Base-by-base conservation (phyloP, 352 stramenopile species). In the Pythium scleroteichum region DNA sequence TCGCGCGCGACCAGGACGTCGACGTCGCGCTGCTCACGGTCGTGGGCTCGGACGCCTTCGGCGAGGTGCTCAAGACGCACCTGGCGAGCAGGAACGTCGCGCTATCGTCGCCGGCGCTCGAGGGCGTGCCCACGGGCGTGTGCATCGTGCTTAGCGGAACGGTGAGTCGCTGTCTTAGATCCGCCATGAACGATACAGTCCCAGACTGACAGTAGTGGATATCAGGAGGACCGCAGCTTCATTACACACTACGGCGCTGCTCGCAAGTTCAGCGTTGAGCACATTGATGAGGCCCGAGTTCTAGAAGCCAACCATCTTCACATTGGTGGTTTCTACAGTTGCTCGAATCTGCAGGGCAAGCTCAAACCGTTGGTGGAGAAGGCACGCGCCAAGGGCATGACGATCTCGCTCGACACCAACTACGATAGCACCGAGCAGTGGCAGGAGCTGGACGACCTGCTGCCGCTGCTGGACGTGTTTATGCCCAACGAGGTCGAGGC, bases 401-500 rank as follows among this genome's bases (percentile, higher is more conserved):
- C 82, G 14, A 87, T 80, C 13, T 92, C 84, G 5, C 70, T 95
- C 17, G 86, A 95, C 57, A 94, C 82, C 17, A 95, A 95, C 66
- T 95, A 94, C 64, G 86, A 94, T 56, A 76, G 71, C 23, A 78
- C 70, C 17, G 84, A 92, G 64, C 53, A 68, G 29, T 95, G 86
- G 84, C 54, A 65, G 3, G 82, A 73, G 2, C 70, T 93, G 7
- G 72, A 87, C 0, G 74, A 78, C 22, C 33, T 92, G 7, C 70
- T 87, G 7, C 81, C 81, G 17, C 74, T 93, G 17, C 66, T 95
- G 19, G 82, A 95, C 38, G 75, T 94, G 22, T 92, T 95, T 47
- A 68, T 95, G 62, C 86, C 86, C 0, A 95, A 95, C 58, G 86
- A 95, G 45, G 73, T 90, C 7, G 82, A 95, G 53, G 86, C 86